phyloP scores from a whole-genome alignment of 768 basidiomycete genomes.

The Termitomyces sp. region DNA sequence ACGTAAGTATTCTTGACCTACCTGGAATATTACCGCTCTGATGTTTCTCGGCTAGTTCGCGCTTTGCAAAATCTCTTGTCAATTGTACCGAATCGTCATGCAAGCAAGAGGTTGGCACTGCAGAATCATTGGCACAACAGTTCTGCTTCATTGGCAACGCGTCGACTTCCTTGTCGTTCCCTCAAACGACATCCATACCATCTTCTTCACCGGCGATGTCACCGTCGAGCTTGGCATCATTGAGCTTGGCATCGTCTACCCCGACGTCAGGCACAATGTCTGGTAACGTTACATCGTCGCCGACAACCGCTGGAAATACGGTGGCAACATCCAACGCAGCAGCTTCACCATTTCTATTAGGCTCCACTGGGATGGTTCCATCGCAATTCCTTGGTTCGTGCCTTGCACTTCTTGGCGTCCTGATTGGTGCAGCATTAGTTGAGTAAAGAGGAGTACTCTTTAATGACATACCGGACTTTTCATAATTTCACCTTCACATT shows the following conservation, averaged over 20 bases:
- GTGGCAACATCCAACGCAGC: slow-evolving; percentile 12
- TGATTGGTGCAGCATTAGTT: slow-evolving; percentile 5
- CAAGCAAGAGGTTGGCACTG: slow-evolving; percentile 27
- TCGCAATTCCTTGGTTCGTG: slow-evolving; percentile 4
- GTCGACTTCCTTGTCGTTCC: slow-evolving; percentile 18
- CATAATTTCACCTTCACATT: neutral
- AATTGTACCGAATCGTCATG: slow-evolving; percentile 32
- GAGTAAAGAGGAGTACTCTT: neutral
- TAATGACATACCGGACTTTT: neutral
- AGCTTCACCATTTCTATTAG: neutral
- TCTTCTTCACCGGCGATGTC: neutral
- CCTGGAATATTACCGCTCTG: no score
- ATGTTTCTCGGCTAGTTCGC: slow-evolving; percentile 16
- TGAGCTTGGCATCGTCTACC: slow-evolving; percentile 3
- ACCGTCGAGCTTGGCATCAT: slow-evolving; percentile 4
- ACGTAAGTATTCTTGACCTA: slow-evolving; percentile 20
- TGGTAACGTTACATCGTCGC: slow-evolving; percentile 1
- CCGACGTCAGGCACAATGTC: slow-evolving; percentile 7
- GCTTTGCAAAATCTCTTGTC: slow-evolving; percentile 30
- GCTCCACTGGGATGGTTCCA: neutral
- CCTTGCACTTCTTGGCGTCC: slow-evolving; percentile 5
- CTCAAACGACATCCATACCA: slow-evolving; percentile 7
- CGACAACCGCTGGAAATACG: slow-evolving; percentile 4
- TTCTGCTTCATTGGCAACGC: slow-evolving; percentile 33
- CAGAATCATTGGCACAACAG: slow-evolving; percentile 39